Percentiles rank a stretch among this genome's conserved stretches.
phyloP scores from a whole-genome alignment of 257 asterid genomes.

The Dorcoceras hygrometricum region DNA sequence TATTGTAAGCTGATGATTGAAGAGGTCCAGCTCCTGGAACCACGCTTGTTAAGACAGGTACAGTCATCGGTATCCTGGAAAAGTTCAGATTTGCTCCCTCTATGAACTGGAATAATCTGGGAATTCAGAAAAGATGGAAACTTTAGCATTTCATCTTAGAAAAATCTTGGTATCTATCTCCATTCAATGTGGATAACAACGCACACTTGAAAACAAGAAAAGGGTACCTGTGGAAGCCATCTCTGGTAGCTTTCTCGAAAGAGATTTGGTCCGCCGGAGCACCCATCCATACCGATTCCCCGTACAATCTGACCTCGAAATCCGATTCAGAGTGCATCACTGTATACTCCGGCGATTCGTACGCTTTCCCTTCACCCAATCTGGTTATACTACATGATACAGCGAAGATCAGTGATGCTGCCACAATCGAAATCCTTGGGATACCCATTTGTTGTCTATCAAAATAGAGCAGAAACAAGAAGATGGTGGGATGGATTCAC shows the following conservation, averaged over 20 bases:
- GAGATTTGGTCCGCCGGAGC: constrained; percentile 56
- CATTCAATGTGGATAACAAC: too few species aligned
- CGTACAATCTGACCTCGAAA: constrained; percentile 73
- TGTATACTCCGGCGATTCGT: constrained; percentile 67
- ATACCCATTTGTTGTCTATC: constrained; percentile 34
- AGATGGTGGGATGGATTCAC: neutral
- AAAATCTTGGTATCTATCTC: neutral
- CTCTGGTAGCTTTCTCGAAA: constrained; percentile 62
- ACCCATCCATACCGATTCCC: constrained; percentile 72
- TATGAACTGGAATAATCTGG: constrained; percentile 68
- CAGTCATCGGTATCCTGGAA: constrained; percentile 63
- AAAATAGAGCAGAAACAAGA: neutral
- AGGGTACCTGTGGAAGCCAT: constrained; percentile 76
- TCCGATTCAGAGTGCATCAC: constrained; percentile 78
- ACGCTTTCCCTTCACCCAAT: constrained; percentile 33
- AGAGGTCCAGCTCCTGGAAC: constrained; percentile 88
- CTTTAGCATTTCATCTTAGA: neutral
- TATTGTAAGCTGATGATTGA: constrained; percentile 67
- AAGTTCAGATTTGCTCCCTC: constrained; percentile 84
- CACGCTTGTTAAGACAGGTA: constrained; percentile 73
- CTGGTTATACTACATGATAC: constrained; percentile 17
- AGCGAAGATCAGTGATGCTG: neutral
- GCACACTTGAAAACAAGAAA: neutral
- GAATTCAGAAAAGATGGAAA: neutral
- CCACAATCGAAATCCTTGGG: constrained; percentile 25